Evolutionary conservation across 2,329 filamentous ascomycete genomes (phyloP).

Genomic region (Xylariaceae sp.): DNA sequence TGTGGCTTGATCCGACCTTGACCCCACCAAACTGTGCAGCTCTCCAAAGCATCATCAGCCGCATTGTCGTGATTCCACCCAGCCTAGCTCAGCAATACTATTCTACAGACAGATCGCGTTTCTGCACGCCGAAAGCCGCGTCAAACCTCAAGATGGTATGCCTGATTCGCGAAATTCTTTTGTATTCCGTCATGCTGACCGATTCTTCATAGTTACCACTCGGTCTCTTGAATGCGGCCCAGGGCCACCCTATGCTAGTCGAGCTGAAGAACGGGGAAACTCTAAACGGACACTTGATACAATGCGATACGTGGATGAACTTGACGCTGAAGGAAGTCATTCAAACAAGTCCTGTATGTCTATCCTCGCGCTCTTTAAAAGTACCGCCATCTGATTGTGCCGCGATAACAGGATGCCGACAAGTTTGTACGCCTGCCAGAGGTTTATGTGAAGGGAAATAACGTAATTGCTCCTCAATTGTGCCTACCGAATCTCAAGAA

Average conservation of each 20-base stretch:
- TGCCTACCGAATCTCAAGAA: too few relatives aligned
- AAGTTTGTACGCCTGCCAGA: slow-evolving; percentile 90
- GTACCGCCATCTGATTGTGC: slow-evolving; percentile 16
- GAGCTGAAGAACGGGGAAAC: slow-evolving; percentile 68
- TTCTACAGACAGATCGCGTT: not conserved
- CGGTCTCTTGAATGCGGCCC: slow-evolving; percentile 88
- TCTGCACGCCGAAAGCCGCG: slow-evolving; percentile 1
- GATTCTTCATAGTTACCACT: slow-evolving; percentile 52
- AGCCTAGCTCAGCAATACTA: too few relatives aligned
- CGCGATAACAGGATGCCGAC: slow-evolving; percentile 72
- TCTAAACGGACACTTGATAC: slow-evolving; percentile 90
- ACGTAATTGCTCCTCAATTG: slow-evolving; percentile 54
- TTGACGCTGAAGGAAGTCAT: slow-evolving; percentile 95
- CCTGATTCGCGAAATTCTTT: too few relatives aligned
- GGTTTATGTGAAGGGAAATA: slow-evolving; percentile 95
- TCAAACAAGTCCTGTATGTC: slow-evolving; percentile 76
- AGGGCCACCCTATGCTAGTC: slow-evolving; percentile 78
- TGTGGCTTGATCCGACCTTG: too few relatives aligned
- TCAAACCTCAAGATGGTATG: slow-evolving; percentile 7
- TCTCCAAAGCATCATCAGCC: too few relatives aligned
- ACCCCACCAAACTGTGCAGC: not conserved
- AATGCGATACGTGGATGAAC: slow-evolving; percentile 99
- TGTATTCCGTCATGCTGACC: slow-evolving; percentile 10
- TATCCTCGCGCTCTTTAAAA: not conserved
- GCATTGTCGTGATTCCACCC: too few relatives aligned